Evolutionary conservation across 73 alveolate species (phyloP).

Genomic region (Halteria grandinella): DNA sequence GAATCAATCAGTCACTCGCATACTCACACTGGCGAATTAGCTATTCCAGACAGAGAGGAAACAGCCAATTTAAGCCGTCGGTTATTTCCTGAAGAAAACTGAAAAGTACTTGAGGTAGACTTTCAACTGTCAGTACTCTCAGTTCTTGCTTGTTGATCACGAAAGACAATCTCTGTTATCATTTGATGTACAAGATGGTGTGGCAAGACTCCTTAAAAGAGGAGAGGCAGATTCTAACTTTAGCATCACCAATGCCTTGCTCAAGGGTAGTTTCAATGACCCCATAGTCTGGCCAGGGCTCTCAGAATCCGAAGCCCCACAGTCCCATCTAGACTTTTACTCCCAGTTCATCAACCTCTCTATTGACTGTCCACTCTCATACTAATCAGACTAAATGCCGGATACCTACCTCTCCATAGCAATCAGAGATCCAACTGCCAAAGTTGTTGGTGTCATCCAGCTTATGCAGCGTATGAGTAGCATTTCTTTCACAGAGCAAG

Average conservation of each 20-base stretch:
- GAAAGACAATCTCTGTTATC: background rate
- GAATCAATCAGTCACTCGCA: slow-evolving; percentile 31
- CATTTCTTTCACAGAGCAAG: slow-evolving; percentile 16
- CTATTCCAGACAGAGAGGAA: background rate
- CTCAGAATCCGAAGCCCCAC: background rate
- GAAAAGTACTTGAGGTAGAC: background rate
- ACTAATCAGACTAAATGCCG: too few relatives aligned
- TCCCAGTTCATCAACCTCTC: too few relatives aligned
- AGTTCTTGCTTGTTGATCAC: slow-evolving; percentile 13
- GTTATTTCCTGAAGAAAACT: background rate
- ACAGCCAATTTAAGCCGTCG: slow-evolving; percentile 7
- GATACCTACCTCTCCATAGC: too few relatives aligned
- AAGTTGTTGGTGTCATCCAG: too few relatives aligned
- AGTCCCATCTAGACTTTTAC: background rate
- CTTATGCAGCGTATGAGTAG: slow-evolving; percentile 7
- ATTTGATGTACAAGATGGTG: background rate
- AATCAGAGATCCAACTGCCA: too few relatives aligned
- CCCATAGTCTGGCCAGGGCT: slow-evolving; percentile 30
- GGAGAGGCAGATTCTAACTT: background rate
- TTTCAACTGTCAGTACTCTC: slow-evolving; percentile 4
- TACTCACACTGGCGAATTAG: slow-evolving; percentile 1
- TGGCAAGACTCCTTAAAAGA: background rate
- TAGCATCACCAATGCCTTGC: background rate
- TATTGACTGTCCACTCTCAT: too few relatives aligned
- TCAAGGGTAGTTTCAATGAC: background rate